Conservation (phyloP, 768 basidiomycete species). For the Mycena crocata region DNA sequence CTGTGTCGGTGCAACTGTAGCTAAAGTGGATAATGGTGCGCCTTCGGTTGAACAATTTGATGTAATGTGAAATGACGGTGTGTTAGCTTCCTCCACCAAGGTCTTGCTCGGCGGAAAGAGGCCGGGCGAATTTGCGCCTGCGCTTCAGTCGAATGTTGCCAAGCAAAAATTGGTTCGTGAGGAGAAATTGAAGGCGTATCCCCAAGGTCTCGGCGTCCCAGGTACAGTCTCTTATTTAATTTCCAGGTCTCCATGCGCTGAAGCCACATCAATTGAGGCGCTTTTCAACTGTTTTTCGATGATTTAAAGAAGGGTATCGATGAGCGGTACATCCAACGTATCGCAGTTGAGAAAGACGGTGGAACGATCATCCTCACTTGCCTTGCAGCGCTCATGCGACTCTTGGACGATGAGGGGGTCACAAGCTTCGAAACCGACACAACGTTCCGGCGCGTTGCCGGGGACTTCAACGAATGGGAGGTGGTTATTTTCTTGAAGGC, state of each 20-base stretch:
- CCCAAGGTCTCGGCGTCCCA: neutral
- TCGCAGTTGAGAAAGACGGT: neutral
- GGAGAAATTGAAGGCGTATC: neutral
- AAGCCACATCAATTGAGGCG: neutral
- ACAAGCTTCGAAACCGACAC: conserved; percentile 23
- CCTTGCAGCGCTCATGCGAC: conserved; percentile 8
- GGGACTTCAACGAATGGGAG: conserved; percentile 24
- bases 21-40: conserved; percentile 17
- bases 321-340: neutral
- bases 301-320: neutral
- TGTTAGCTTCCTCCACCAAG: conserved; percentile 7
- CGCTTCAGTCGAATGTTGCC: neutral
- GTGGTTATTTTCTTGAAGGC: conserved; percentile 16
- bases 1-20: conserved; percentile 20
- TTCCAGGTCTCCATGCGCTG: neutral
- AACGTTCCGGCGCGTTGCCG: conserved; percentile 10
- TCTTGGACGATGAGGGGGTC: conserved; percentile 11
- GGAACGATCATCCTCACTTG: conserved; percentile 15
- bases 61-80: neutral
- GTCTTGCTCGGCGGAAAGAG: neutral
- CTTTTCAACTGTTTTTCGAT: neutral
- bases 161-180: neutral
- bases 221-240: neutral
- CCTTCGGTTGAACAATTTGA: too few relatives aligned
- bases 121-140: neutral